Base-by-base conservation (phyloP, 805 yeast species). In the Kodamaea laetipori region DNA sequence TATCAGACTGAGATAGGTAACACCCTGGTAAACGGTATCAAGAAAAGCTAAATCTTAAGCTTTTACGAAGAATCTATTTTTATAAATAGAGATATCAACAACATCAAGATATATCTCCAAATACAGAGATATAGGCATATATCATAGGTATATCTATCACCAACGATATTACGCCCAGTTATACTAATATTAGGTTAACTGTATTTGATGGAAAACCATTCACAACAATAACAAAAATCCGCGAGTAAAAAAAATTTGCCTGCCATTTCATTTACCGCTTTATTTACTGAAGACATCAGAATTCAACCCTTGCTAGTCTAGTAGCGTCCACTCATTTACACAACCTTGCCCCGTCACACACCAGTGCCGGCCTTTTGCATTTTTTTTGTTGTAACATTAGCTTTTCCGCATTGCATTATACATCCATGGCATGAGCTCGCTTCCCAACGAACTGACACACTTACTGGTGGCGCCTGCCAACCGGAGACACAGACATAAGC, bases 401-500 rank as follows among this genome's bases (percentile, higher is more conserved):
- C n/a, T n/a, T n/a, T n/a, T 21, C 8, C 34, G 15, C 18, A 12
- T 12, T 4, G 30, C 36, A 17, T 18, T 16, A 18, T 11, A 5
- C 30, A 28, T 34, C 27, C 19, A 19, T 35, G 37, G 16, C 43
- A 47, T 47, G 50, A 38, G 39, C 28, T 42, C 50, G 7, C 19
- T 41, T 16, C 47, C 50, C 6, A 44, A 37, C 37, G 43, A 19
- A 33, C 24, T 8, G 34, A 25, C 45, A 37, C 31, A 41, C 25
- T 41, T 41, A 25, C 45, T 27, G 45, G 45, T 31, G 12, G 34
- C 45, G 9, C 45, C 45, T 9, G 23, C 39, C 27, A n/a, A 5
- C 24, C 45, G 78, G 49, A 79, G 81, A 1, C 96, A 89, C 64
- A 78, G 86, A 35, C 96, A 89, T 56, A 78, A 87, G 55, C 69